Evolutionary conservation across 2,329 filamentous ascomycete species (phyloP), one percentile per base, ranked within the genome.

Genomic region (Delphinella strobiligena): DNA sequence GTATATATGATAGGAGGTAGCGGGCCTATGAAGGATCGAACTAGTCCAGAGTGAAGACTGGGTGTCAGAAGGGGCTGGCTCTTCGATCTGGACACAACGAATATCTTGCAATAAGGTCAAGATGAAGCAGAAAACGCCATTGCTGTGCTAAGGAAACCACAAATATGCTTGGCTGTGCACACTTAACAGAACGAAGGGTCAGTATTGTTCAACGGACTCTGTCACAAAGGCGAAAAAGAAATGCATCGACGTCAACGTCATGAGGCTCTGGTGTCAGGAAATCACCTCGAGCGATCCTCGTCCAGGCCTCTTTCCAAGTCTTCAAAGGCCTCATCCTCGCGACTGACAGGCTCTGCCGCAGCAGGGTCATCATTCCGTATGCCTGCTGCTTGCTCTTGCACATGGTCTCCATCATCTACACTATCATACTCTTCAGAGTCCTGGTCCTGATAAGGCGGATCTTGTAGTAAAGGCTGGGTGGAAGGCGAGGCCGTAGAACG

Each of bases 281-380:
- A 31, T 42, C 18, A 45, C 37, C 43, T 37, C 16, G 40, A 42
- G 18, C 43, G 40, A 17, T 45, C 43, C 14, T 40, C 40, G 15
- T 42, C 38, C 32, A 44, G 38, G 29, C 57, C 57, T 29, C 53
- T 43, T 49, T 60, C 57, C 29, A 60, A 37, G 45, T 60, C 56
- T 39, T 58, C 55, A 43, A 55, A 52, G 17, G 51, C 52, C 43
- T 57, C 54, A 35, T 55, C 52, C 34, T 55, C 55, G 17, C 54
- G 39, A 8, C 36, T 53, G 5, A 60, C 49, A 15, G 56, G 55
- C 35, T 48, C 48, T 19, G 49, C 47, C 10, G 54, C 48, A 24
- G 42, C 47, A 3, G 55, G 54, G 35, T 59, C 55, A 33, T 53
- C 53, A 40, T 59, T 56, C 4, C 54, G 48, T 4, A 49, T 47